Base-by-base conservation (phyloP, 2,329 filamentous ascomycete genomes). In the Monilinia vaccinii-corymbosi region DNA sequence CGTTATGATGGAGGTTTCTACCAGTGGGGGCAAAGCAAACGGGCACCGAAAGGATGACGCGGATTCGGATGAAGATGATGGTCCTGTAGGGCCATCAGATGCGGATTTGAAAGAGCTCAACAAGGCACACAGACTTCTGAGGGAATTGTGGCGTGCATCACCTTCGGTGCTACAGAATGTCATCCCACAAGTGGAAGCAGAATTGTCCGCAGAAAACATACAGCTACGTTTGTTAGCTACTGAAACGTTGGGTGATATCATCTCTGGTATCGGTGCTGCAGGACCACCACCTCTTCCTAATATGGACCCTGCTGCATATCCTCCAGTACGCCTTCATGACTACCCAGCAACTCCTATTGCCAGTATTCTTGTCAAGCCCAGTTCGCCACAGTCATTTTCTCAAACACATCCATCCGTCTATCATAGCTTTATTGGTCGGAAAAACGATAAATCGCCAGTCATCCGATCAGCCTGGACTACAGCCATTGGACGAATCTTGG, bases 201-300 rank as follows among this genome's bases (percentile, higher is more conserved):
- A 99, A 75, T 78, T 99, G 56, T 88, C 87, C 4, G 91, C 92
- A 0, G 94, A 99, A 71, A 95, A 95, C 62, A 80, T 92, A 3
- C 86, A 94, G 67, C 77, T 99, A 59, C 88, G 94, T 57, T 81
- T 90, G 61, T 81, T 99, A 60, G 93, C 93, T 2, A 96, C 93
- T 0, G 91, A 97, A 73, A 96, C 94, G 0, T 83, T 99, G 44
- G 94, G 95, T 57, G 93, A 97, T 71, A 92, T 99, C 79, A 88
- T 95, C 31, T 87, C 93, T 45, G 93, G 93, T 7, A 95, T 97
- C 71, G 93, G 93, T 53, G 89, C 93, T 62, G 91, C 92, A 63
- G 93, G 93, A 0, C 89, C 90, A 59, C 91, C 92, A 18, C 83
- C 88, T 16, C 76, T 84, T 8, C 82, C 87, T 11, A 74, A 78